A percentile compares a stretch with the other conserved stretches of the same genome.
Conservation (phyloP, 768 basidiomycete genomes). For the Suillus subaureus region DNA sequence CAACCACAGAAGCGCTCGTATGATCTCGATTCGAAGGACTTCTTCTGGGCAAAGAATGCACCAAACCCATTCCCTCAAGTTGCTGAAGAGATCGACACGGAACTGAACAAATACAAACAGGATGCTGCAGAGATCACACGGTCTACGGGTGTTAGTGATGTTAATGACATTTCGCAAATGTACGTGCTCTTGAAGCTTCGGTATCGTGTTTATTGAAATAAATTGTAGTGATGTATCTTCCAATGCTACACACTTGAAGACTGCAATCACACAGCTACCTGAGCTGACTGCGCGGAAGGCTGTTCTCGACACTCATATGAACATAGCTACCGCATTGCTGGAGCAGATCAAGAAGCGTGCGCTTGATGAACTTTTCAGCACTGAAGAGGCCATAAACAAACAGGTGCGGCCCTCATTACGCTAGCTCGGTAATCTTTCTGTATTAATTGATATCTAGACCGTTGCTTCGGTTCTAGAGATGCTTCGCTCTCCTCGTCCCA, state of each 20-base stretch:
- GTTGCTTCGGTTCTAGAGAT: slow-evolving; percentile 81
- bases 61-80: slow-evolving; percentile 97
- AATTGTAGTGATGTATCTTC: slow-evolving; percentile 76
- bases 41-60: slow-evolving; percentile 98
- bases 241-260: slow-evolving; percentile 93
- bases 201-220: slow-evolving; percentile 12
- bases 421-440: slow-evolving; percentile 2
- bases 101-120: slow-evolving; percentile 90
- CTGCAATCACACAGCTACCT: slow-evolving; percentile 95
- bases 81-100: slow-evolving; percentile 93
- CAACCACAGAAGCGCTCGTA: slow-evolving; percentile 79
- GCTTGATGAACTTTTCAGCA: slow-evolving; percentile 95
- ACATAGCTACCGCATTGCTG: slow-evolving; percentile 92
- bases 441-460: slow-evolving; percentile 45
- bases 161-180: slow-evolving; percentile 95
- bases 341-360: slow-evolving; percentile 95
- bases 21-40: slow-evolving; percentile 97
- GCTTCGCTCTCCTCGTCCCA: slow-evolving; percentile 73
- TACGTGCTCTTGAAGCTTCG: slow-evolving; percentile 39
- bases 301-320: slow-evolving; percentile 98
- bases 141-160: slow-evolving; percentile 93
- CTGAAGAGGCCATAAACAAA: slow-evolving; percentile 88
- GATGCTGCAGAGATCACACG: slow-evolving; percentile 97
- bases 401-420: slow-evolving; percentile 51
- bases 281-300: slow-evolving; percentile 97